Conservation (phyloP, 2,329 filamentous ascomycete species). For the Fusarium pseudocircinatum region DNA sequence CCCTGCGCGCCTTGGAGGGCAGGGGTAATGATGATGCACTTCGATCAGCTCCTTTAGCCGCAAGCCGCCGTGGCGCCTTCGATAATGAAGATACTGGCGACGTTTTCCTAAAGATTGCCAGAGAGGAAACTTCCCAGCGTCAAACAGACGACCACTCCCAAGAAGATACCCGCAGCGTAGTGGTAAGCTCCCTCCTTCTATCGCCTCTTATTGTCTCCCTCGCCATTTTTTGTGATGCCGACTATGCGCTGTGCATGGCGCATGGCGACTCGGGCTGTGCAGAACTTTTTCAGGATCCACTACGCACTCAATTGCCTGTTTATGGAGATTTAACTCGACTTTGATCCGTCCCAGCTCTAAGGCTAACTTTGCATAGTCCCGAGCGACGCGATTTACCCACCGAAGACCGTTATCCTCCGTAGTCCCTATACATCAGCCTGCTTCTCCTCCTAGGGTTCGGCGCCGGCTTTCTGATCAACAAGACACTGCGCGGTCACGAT, state of each 20-base stretch:
- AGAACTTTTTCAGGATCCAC: slow-evolving; percentile 2
- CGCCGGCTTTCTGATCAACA: slow-evolving; percentile 68
- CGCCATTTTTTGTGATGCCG: background rate
- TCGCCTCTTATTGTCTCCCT: slow-evolving; percentile 1
- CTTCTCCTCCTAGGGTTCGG: slow-evolving; percentile 60
- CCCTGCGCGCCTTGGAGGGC: slow-evolving; percentile 63
- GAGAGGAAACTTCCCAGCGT: slow-evolving; percentile 59
- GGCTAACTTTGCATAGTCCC: slow-evolving; percentile 53
- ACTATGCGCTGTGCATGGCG: background rate
- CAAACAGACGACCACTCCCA: slow-evolving; percentile 47
- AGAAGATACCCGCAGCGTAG: slow-evolving; percentile 50
- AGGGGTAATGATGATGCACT: slow-evolving; percentile 40
- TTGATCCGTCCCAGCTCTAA: slow-evolving; percentile 11
- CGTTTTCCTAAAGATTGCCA: slow-evolving; percentile 67
- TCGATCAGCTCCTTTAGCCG: slow-evolving; percentile 54
- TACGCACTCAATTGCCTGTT: background rate
- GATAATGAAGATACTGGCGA: slow-evolving; percentile 66
- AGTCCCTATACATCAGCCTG: slow-evolving; percentile 57
- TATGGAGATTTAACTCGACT: background rate
- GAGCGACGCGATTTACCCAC: slow-evolving; percentile 56
- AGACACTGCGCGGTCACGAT: slow-evolving; percentile 52
- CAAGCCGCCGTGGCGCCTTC: slow-evolving; percentile 47
- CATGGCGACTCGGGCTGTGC: background rate
- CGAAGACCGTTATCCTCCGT: slow-evolving; percentile 65
- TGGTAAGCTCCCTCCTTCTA: slow-evolving; percentile 54